Base-by-base conservation (phyloP, 257 asterid species). In the Striga asiatica region DNA sequence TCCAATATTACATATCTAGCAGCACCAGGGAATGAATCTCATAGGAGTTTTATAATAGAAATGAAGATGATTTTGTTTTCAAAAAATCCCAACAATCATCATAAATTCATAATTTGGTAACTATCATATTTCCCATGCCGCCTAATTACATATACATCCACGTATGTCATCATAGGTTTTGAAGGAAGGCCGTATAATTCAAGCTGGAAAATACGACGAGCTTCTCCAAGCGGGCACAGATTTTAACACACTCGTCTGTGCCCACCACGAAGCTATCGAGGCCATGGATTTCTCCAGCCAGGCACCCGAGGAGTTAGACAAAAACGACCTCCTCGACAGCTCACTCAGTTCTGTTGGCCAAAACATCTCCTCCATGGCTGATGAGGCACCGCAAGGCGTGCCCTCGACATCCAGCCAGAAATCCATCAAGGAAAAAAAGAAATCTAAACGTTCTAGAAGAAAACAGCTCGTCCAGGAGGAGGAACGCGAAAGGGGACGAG, bases 381-480 rank as follows among this genome's bases (percentile, higher is more conserved):
- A 71, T 43, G 91, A 81, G 66, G 84, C 61, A 20, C 81, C 74
- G 58, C 85, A 81, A 71, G 71, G 81, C n/a, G n/a, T n/a, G 13
- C 45, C 60, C 43, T 78, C 95, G 28, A 61, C 92, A 41, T 71
- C 87, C 14, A 92, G 82, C 39, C 66, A 58, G 74, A 85, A 80
- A 73, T 84, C 85, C 55, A 78, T 70, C 59, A 84, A 91, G 70
- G 98, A 91, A 72, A 91, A 87, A 68, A 91, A 91, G 77, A 91
- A 91, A 69, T 73, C 86, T 23, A 91, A 91, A 67, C 77, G 94
- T 51, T 76, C 93, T 31, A 80, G 83, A 66, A 87, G 78, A 60
- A 91, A 91, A 57, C 98, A 91, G 73, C 95, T 91, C 12, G 96
- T 91, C 61, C 98, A 91, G 72, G 98, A 91, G 63, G 98, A 91